Conservation (phyloP, 139 green algal genomes). For the Medakamo hakoo region DNA sequence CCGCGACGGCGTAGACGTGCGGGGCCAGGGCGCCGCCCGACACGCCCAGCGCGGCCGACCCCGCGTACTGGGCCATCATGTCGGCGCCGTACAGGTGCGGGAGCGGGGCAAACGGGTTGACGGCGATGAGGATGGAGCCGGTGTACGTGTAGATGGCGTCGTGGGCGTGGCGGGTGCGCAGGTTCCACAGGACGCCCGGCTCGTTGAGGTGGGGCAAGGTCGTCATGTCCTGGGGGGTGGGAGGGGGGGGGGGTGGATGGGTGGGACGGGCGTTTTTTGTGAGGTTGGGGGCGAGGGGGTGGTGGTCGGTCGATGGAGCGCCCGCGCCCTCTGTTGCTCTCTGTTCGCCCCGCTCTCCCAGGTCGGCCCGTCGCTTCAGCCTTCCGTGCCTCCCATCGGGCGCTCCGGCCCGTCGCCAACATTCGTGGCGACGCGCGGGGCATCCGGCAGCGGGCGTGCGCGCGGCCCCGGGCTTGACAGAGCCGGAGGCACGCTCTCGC, state of each 20-base stretch:
- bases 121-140: conserved; percentile 80
- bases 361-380: too few species aligned
- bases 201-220: conserved; percentile 94
- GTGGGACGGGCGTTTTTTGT: not conserved
- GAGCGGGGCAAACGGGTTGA: conserved; percentile 75
- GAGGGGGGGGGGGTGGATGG: not conserved
- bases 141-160: conserved; percentile 94
- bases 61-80: conserved; percentile 87
- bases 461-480: too few species aligned
- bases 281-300: not conserved
- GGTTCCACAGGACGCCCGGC: conserved; percentile 84
- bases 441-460: too few species aligned
- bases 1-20: conserved; percentile 83
- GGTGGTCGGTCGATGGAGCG: not conserved
- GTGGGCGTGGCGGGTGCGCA: conserved; percentile 58
- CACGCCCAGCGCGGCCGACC: too few species aligned
- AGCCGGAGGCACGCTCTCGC: too few species aligned
- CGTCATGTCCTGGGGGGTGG: conserved; percentile 84
- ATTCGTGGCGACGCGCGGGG: too few species aligned
- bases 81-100: conserved; percentile 72
- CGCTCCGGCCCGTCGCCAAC: too few species aligned
- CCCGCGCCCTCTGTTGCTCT: not conserved
- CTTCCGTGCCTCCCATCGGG: too few species aligned
- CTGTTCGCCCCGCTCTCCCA: not conserved
- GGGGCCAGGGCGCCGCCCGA: conserved; percentile 79